Evolutionary conservation across 2,329 filamentous ascomycete genomes (phyloP).

Genomic region (Hypoxylon sp.): DNA sequence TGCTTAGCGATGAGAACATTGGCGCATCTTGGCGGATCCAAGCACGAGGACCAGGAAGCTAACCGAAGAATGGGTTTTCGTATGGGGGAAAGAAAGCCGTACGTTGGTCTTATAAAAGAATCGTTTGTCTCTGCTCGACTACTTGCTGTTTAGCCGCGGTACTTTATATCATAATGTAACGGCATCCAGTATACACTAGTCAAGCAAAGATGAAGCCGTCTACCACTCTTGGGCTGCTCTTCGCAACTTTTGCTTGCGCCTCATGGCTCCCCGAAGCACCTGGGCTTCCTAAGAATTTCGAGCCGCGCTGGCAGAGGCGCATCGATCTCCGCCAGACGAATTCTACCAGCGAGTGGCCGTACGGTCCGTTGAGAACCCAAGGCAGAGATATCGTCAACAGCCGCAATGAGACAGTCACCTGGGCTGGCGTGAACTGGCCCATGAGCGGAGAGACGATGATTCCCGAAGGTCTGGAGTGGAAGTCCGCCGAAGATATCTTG

Average conservation of each 20-base stretch:
- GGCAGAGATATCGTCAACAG: slow-evolving; percentile 51
- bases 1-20: slow-evolving; percentile 11
- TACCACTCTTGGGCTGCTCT: slow-evolving; percentile 22
- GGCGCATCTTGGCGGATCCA: slow-evolving; percentile 11
- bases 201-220: slow-evolving; percentile 31
- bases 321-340: slow-evolving; percentile 27
- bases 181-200: slow-evolving; percentile 7
- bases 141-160: neutral
- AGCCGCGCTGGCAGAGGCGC: slow-evolving; percentile 18
- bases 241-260: slow-evolving; percentile 25
- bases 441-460: slow-evolving; percentile 60
- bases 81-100: neutral
- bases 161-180: slow-evolving; percentile 1
- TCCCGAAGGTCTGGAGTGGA: slow-evolving; percentile 63
- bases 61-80: slow-evolving; percentile 1
- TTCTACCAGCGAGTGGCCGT: slow-evolving; percentile 45
- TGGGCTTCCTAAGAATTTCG: slow-evolving; percentile 11
- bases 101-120: slow-evolving; percentile 19
- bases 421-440: slow-evolving; percentile 50
- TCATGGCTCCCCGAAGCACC: slow-evolving; percentile 29
- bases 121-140: slow-evolving; percentile 2
- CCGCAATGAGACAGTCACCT: slow-evolving; percentile 48
- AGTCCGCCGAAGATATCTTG: slow-evolving; percentile 58
- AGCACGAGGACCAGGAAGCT: neutral
- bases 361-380: slow-evolving; percentile 50